These are phyloP conservation scores for Ceratobasidium sp. DNA, from an alignment of 1,284 basidiomycete species.

Conservation along the genomic window DNA sequence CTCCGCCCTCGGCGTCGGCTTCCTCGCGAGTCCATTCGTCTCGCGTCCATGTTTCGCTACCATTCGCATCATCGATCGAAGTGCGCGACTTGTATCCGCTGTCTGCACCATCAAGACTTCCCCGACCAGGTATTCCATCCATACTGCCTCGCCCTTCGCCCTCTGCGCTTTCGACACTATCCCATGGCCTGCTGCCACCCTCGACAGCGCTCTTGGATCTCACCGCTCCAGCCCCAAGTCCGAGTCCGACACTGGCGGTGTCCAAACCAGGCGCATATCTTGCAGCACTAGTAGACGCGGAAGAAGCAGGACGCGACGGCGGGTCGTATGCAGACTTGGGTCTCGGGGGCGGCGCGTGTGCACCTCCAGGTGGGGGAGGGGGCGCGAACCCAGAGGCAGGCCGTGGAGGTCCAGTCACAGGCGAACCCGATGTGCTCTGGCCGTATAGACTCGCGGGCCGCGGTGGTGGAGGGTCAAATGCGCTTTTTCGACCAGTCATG, in stretches of 20 bases:
- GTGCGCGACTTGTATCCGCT: slow-evolving; percentile 32
- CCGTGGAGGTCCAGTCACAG: slow-evolving; percentile 39
- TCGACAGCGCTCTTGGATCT: slow-evolving; percentile 14
- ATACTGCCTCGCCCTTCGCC: background rate
- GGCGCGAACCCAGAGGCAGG: slow-evolving; percentile 41
- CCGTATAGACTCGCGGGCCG: slow-evolving; percentile 38
- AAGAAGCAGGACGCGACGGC: slow-evolving; percentile 15
- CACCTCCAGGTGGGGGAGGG: slow-evolving; percentile 5
- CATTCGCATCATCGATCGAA: background rate
- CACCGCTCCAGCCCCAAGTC: background rate
- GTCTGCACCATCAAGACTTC: slow-evolving; percentile 32
- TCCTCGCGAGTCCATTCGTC: slow-evolving; percentile 20
- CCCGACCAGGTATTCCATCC: slow-evolving; percentile 9
- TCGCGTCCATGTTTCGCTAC: background rate
- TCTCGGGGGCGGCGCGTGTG: slow-evolving; percentile 13
- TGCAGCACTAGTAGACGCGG: background rate
- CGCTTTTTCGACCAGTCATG: background rate
- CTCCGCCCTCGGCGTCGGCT: slow-evolving; percentile 15
- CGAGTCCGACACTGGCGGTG: background rate
- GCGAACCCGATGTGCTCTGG: background rate
- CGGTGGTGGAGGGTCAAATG: slow-evolving; percentile 23
- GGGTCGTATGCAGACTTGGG: slow-evolving; percentile 25
- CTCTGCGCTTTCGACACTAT: background rate
- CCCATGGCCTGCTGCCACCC: slow-evolving; percentile 4
- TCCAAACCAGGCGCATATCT: slow-evolving; percentile 9